Evolutionary conservation across 2,329 filamentous ascomycete genomes (phyloP).

Genomic region (Verticillium zaregamsianum): DNA sequence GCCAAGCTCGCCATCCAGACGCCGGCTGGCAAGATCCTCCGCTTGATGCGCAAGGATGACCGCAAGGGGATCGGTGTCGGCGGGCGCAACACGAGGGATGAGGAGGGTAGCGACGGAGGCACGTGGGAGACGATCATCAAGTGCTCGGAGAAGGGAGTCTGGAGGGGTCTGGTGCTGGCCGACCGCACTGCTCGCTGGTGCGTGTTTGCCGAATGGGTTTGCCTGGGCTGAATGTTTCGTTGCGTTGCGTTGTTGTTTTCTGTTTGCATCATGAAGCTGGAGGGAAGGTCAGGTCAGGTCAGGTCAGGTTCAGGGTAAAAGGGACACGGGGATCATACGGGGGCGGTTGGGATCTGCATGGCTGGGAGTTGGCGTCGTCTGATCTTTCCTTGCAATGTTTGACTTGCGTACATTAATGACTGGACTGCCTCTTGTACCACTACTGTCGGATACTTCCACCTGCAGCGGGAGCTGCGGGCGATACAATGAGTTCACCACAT

Average conservation of each 20-base stretch:
- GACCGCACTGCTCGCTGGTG: slow-evolving; percentile 84
- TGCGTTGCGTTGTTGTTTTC: background rate
- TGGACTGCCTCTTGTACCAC: background rate
- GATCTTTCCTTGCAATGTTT: background rate
- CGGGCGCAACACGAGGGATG: slow-evolving; percentile 37
- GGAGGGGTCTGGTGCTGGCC: slow-evolving; percentile 77
- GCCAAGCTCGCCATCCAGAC: slow-evolving; percentile 95
- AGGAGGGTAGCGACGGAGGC: slow-evolving; percentile 63
- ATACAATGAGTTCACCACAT: background rate
- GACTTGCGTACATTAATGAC: background rate
- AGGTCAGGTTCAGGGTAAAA: background rate
- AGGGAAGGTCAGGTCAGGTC: background rate
- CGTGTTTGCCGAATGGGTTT: slow-evolving; percentile 86
- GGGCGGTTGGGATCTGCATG: background rate
- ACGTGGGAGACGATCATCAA: slow-evolving; percentile 91
- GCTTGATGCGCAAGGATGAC: slow-evolving; percentile 78
- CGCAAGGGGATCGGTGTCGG: slow-evolving; percentile 49
- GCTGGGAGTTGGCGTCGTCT: background rate
- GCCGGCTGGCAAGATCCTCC: slow-evolving; percentile 88
- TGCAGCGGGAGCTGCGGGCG: background rate
- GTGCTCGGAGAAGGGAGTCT: slow-evolving; percentile 75
- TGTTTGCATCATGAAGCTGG: background rate
- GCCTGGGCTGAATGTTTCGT: slow-evolving; percentile 26
- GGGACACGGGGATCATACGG: background rate
- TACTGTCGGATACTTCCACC: background rate